Percentiles rank a stretch among this genome's conserved stretches.
These are phyloP conservation scores for Themeda triandra DNA, from an alignment of 176 grass and related monocot genomes.

Conservation along the genomic window DNA sequence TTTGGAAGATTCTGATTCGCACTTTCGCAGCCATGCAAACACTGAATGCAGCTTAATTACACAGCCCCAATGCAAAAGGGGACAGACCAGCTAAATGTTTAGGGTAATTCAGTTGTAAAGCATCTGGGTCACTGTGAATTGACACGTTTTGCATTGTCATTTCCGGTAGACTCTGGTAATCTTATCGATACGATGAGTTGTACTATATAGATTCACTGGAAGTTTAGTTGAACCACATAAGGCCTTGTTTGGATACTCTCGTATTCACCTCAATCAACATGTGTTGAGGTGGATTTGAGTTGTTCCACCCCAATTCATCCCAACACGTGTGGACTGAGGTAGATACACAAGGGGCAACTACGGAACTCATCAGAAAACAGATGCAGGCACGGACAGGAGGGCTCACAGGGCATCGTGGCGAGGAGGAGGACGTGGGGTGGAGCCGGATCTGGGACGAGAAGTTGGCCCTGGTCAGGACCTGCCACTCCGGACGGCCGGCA, in stretches of 20 bases:
- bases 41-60: not conserved
- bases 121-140: not conserved
- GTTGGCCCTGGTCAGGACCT: constrained; percentile 54
- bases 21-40: not conserved
- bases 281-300: too few species aligned
- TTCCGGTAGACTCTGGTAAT: not conserved
- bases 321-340: too few species aligned
- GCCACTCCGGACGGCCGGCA: constrained; percentile 43
- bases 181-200: not conserved
- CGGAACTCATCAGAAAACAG: not conserved
- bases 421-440: constrained; percentile 66
- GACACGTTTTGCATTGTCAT: not conserved
- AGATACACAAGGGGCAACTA: not conserved
- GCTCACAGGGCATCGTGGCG: constrained; percentile 80
- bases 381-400: not conserved
- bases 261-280: too few species aligned
- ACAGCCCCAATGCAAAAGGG: constrained; percentile 1
- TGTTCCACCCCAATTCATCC: too few species aligned
- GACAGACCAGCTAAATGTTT: not conserved
- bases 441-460: constrained; percentile 92
- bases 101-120: not conserved
- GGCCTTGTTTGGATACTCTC: too few species aligned
- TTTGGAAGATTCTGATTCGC: not conserved
- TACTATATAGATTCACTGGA: not conserved
- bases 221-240: not conserved